Evolutionary conservation across 2,329 filamentous ascomycete species (phyloP), one percentile per base, ranked within the genome.

Genomic region (Grosmannia serpens): DNA sequence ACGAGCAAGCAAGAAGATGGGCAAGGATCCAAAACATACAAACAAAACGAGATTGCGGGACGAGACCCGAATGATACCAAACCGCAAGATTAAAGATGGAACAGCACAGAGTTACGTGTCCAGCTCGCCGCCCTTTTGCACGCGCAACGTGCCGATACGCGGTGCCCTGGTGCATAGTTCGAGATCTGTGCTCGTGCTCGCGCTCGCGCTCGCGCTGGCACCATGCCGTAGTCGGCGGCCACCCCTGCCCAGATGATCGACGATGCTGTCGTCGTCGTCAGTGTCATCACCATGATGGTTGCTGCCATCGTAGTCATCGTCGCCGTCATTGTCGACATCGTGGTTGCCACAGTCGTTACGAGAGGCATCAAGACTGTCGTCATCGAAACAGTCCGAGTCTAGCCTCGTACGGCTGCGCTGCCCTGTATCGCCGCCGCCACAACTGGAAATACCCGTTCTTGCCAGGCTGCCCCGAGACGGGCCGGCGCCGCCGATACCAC

Each of bases 71-170:
- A 24, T 1, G 26, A 41, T 17, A 10, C 9, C 6, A 17, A 44
- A 27, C 11, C 1, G 26, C 20, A 35, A 56, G 27, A 22, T 9
- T n/a, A 8, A 41, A 6, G 46, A 24, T 20, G 20, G 15, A 27
- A 41, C 38, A 20, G n/a, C 20, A 33, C 20, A 46, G 11, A 20
- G 1, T 13, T 24, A 55, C 5, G 38, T 57, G 26, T 65, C 64
- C 24, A 64, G 46, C 41, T 64, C 44, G 0, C 64, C 59, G 8
- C 64, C 64, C 24, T 59, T 60, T 47, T 63, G 64, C 9, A 65
- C 60, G 20, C 64, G 58, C 47, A 65, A 38, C 4, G 58, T 62
- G 7, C 59, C 58, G 6, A 59, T 31, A 1, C 38, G 47, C 24
- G 60, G 52, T 31, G 33, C 49, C 1, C 55, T 55, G 5, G 58